phyloP scores from a whole-genome alignment of 495 filamentous ascomycete species.

The Acidiella bohemica region DNA sequence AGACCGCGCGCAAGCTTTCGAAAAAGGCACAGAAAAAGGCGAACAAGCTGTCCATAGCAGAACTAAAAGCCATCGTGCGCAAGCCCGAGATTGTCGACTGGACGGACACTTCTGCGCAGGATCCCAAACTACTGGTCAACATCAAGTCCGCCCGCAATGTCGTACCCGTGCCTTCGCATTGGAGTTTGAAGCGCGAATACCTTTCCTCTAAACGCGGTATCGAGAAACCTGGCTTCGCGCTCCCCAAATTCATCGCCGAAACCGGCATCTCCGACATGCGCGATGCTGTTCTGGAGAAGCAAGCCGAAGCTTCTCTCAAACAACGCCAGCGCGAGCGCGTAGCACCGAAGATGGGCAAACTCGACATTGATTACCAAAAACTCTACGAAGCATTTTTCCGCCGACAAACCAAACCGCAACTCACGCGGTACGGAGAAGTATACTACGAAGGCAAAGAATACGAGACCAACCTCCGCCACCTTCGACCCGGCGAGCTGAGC shows the following conservation, averaged over 20 bases:
- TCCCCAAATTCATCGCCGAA: conserved; percentile 95
- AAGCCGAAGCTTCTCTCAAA: conserved; percentile 77
- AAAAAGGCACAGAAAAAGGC: conserved; percentile 87
- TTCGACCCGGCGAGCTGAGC: conserved; percentile 79
- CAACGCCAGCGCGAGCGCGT: conserved; percentile 93
- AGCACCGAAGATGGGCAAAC: conserved; percentile 88
- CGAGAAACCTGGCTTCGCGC: conserved; percentile 81
- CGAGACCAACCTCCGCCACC: conserved; percentile 82
- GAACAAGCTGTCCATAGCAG: conserved; percentile 85
- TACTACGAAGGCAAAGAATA: conserved; percentile 99
- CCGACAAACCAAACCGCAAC: conserved; percentile 86
- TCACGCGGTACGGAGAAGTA: conserved; percentile 91
- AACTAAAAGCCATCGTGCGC: conserved; percentile 79
- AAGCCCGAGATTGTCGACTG: conserved; percentile 94
- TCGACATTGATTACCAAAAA: conserved; percentile 97
- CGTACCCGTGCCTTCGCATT: conserved; percentile 85
- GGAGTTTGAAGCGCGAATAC: conserved; percentile 93
- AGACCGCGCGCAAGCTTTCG: conserved; percentile 54
- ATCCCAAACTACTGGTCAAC: conserved; percentile 78
- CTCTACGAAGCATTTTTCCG: conserved; percentile 96
- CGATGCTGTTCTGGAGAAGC: conserved; percentile 89
- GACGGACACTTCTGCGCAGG: conserved; percentile 88
- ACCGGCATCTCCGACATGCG: conserved; percentile 97
- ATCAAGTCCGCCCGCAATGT: conserved; percentile 94
- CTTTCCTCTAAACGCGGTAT: conserved; percentile 90